Percentiles rank a stretch among this genome's conserved stretches.
Conservation (phyloP, 2,329 filamentous ascomycete species). For the Xylogone sp. region DNA sequence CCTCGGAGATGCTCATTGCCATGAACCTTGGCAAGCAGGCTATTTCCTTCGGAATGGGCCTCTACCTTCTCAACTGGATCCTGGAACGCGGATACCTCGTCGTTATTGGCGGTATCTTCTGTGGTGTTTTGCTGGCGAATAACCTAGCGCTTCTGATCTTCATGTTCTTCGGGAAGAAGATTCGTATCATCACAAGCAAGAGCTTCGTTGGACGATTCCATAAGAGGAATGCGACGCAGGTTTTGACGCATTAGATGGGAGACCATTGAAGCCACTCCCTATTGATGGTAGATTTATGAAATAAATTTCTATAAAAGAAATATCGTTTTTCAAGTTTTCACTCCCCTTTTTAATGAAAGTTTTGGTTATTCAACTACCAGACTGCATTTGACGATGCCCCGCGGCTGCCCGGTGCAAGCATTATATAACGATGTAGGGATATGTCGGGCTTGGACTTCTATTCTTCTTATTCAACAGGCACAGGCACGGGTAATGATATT, state of each 20-base stretch:
- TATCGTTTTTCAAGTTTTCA: no score
- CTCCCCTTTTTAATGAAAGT: no score
- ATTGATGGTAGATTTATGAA: no score
- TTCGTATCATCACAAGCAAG: constrained; percentile 39
- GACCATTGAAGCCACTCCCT: background rate
- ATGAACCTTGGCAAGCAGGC: constrained; percentile 56
- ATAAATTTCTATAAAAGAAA: no score
- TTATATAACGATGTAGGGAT: no score
- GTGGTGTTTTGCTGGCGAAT: constrained; percentile 43
- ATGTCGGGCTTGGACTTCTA: no score
- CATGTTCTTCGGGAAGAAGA: constrained; percentile 47
- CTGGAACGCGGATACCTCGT: constrained; percentile 42
- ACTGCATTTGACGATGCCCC: no score
- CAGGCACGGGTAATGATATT: no score
- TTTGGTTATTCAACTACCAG: no score
- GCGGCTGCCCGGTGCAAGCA: no score
- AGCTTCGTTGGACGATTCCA: constrained; percentile 47
- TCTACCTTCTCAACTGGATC: constrained; percentile 49
- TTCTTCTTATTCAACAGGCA: no score
- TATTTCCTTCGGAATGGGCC: constrained; percentile 49
- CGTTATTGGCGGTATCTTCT: constrained; percentile 48
- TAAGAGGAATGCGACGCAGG: constrained; percentile 28
- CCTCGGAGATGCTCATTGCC: constrained; percentile 59
- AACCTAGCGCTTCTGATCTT: constrained; percentile 46
- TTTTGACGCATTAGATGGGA: constrained; percentile 25